A percentile compares a stretch with the other conserved stretches of the same genome.
These are phyloP conservation scores for Boechera divaricarpa DNA, from an alignment of 345 rosid genomes.

Conservation along the genomic window DNA sequence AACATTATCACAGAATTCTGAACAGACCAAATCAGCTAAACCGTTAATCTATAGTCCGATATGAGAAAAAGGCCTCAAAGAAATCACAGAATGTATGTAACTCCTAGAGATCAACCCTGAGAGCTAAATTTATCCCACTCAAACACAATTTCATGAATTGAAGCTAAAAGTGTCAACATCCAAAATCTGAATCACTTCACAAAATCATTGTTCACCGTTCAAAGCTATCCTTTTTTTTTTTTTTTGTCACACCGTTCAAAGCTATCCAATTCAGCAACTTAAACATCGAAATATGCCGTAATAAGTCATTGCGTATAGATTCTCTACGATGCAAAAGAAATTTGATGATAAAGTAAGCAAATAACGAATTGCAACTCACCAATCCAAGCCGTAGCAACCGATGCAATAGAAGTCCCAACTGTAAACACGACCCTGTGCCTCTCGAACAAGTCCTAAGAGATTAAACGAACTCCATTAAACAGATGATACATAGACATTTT, in stretches of 20 bases:
- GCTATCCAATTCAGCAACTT: constrained; percentile 1
- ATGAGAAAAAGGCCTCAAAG: not conserved
- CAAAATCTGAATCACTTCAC: constrained; percentile 10
- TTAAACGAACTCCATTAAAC: not conserved
- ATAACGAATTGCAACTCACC: constrained; percentile 54
- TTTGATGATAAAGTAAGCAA: constrained; percentile 1
- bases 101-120: not conserved
- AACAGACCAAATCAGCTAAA: constrained; percentile 2
- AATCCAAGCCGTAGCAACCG: constrained; percentile 90
- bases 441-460: constrained; percentile 77
- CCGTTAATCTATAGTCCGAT: not conserved
- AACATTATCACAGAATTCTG: not conserved
- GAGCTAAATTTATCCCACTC: too few species aligned
- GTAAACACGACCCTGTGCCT: constrained; percentile 88
- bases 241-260: not conserved
- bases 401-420: constrained; percentile 87
- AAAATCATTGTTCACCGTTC: not conserved
- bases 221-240: not conserved
- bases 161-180: not conserved
- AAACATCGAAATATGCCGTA: not conserved
- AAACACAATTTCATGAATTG: not conserved
- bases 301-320: not conserved
- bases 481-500: not conserved
- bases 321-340: not conserved
- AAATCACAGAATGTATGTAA: not conserved